These are phyloP conservation scores for Diaporthe amygdali DNA, from an alignment of 2,329 filamentous ascomycete species.

Conservation along the genomic window DNA sequence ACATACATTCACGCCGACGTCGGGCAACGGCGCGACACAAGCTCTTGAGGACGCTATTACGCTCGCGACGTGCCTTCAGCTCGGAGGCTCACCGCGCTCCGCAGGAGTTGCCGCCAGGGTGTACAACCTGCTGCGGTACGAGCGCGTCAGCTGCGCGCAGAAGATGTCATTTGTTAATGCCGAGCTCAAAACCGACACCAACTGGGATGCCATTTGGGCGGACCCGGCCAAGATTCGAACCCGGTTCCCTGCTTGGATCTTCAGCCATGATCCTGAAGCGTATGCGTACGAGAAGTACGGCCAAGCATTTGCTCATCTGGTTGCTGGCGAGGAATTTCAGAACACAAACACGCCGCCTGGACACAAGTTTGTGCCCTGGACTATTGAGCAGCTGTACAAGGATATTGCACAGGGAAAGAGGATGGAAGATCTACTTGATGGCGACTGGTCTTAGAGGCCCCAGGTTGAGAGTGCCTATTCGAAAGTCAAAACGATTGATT, in stretches of 20 bases:
- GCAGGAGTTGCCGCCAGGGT: conserved; percentile 35
- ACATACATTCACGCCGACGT: too few species aligned
- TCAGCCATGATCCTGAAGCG: conserved; percentile 42
- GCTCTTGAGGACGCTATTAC: too few species aligned
- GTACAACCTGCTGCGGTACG: conserved; percentile 42
- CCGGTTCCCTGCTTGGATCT: conserved; percentile 42
- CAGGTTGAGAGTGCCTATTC: too few species aligned
- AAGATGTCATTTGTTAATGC: conserved; percentile 44
- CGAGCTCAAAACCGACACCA: conserved; percentile 41
- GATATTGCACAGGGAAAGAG: background rate
- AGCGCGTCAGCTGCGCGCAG: conserved; percentile 41
- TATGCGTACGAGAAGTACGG: conserved; percentile 42
- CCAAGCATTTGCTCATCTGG: conserved; percentile 38
- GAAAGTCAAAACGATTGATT: too few species aligned
- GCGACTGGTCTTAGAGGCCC: conserved; percentile 6
- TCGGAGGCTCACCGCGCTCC: too few species aligned
- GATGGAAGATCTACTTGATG: background rate
- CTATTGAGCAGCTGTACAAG: background rate
- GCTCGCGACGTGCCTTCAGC: background rate
- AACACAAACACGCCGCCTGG: conserved; percentile 41
- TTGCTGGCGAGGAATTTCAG: conserved; percentile 35
- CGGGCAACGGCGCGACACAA: too few species aligned
- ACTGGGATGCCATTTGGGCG: conserved; percentile 38
- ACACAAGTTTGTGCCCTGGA: conserved; percentile 45
- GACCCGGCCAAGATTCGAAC: conserved; percentile 41